phyloP scores from a whole-genome alignment of 805 yeast species.

The Wickerhamomyces ciferrii region DNA sequence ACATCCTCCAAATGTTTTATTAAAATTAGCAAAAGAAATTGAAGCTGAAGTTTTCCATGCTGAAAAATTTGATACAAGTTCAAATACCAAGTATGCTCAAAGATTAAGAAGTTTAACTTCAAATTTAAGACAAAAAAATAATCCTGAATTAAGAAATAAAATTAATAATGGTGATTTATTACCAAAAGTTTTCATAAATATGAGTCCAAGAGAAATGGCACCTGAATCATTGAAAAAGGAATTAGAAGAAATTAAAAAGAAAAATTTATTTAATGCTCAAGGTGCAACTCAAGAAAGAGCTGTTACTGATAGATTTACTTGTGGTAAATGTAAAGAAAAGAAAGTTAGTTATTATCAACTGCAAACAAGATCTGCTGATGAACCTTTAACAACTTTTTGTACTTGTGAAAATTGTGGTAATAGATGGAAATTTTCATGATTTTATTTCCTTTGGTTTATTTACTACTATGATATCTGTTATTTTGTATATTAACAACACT shows the following conservation, averaged over 20 bases:
- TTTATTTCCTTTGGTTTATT: background rate
- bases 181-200: constrained; percentile 61
- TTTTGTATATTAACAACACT: no score
- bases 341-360: constrained; percentile 95
- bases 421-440: constrained; percentile 90
- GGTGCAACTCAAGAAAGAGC: constrained; percentile 97
- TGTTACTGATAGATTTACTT: constrained; percentile 91
- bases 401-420: constrained; percentile 97
- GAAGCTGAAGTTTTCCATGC: constrained; percentile 65
- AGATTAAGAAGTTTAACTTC: constrained; percentile 82
- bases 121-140: constrained; percentile 84
- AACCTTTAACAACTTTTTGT: constrained; percentile 96
- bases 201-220: constrained; percentile 95
- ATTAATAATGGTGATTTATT: constrained; percentile 62
- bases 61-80: constrained; percentile 52
- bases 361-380: constrained; percentile 99
- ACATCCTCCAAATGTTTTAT: constrained; percentile 53
- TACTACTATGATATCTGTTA: no score
- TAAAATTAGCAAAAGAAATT: constrained; percentile 61
- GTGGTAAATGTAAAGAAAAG: constrained; percentile 97
- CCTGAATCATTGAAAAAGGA: constrained; percentile 86
- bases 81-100: constrained; percentile 58
- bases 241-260: constrained; percentile 77
- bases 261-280: constrained; percentile 92
- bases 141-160: constrained; percentile 74